Conservation (phyloP, 225 moss, liverwort and hornwort genomes). For the Bryoerythrophyllum caledonicum region DNA sequence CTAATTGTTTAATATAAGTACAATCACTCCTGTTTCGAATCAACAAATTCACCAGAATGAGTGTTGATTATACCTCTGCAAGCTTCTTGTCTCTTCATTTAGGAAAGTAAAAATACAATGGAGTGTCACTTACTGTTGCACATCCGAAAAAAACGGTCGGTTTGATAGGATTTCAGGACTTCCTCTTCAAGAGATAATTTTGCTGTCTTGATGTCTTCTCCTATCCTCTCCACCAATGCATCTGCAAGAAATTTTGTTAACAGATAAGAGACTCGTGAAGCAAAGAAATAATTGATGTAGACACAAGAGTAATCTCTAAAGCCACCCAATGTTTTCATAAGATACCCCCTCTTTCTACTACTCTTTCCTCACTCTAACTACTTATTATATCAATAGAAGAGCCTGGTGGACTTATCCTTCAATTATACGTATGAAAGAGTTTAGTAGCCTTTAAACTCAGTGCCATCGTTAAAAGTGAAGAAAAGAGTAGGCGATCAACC, state of each 20-base stretch:
- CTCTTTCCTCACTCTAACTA: no score
- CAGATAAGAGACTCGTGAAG: no score
- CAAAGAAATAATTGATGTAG: background rate
- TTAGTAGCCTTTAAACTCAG: no score
- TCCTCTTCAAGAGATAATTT: slow-evolving; percentile 43
- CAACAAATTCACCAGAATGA: background rate
- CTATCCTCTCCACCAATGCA: slow-evolving; percentile 55
- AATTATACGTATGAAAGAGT: no score
- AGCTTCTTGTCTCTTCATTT: background rate
- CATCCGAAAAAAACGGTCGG: slow-evolving; percentile 47
- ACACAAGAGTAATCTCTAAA: background rate
- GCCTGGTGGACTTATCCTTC: no score
- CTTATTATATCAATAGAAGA: no score
- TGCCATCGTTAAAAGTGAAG: no score
- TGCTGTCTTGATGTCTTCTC: slow-evolving; percentile 42
- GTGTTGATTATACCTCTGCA: slow-evolving; percentile 1
- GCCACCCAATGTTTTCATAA: no score
- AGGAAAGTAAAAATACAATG: background rate
- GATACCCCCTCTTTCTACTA: no score
- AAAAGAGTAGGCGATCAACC: no score
- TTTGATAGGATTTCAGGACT: slow-evolving; percentile 51
- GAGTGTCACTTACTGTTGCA: slow-evolving; percentile 10
- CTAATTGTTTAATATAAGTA: background rate
- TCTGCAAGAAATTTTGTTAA: slow-evolving; percentile 30
- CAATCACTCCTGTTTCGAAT: slow-evolving; percentile 8